Conservation (phyloP, 805 yeast genomes). For the Ogataea pini region DNA sequence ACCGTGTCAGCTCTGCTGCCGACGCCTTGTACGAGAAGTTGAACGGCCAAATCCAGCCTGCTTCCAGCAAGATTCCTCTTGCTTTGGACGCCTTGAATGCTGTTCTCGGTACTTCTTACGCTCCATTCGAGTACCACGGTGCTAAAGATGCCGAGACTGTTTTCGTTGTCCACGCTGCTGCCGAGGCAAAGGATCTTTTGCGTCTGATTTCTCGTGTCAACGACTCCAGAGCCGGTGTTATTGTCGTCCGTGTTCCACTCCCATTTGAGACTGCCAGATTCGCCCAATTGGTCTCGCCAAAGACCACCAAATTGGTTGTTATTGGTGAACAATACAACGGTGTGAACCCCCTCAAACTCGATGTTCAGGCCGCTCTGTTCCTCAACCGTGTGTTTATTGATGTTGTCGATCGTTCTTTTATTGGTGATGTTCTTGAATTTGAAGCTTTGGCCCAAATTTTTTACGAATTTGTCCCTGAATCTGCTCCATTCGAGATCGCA, state of each 20-base stretch:
- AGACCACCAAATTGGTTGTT: conserved; percentile 63
- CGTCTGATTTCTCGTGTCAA: conserved; percentile 39
- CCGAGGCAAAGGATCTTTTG: conserved; percentile 58
- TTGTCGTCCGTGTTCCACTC: conserved; percentile 73
- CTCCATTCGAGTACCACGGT: conserved; percentile 74
- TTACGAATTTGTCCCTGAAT: conserved; percentile 13
- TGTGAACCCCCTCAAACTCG: conserved; percentile 56
- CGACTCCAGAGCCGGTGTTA: conserved; percentile 54
- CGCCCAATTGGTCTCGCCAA: conserved; percentile 54
- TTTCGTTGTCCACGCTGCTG: conserved; percentile 79
- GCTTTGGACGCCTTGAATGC: conserved; percentile 54
- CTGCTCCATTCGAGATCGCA: conserved; percentile 29
- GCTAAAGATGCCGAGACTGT: conserved; percentile 62
- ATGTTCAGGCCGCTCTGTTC: conserved; percentile 72
- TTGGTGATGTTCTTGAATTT: conserved; percentile 27
- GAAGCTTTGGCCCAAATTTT: conserved; percentile 36
- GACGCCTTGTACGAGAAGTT: conserved; percentile 38
- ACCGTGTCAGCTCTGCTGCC: conserved; percentile 41
- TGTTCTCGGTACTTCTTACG: conserved; percentile 52
- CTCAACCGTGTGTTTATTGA: conserved; percentile 45
- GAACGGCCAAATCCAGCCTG: conserved; percentile 27
- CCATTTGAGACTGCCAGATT: conserved; percentile 75
- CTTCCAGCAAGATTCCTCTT: conserved; percentile 40
- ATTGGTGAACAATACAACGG: conserved; percentile 53
- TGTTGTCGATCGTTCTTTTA: conserved; percentile 53